These are phyloP conservation scores for Obelidium mucronatum DNA, from an alignment of 192 early-diverging fungal species.

Conservation along the genomic window DNA sequence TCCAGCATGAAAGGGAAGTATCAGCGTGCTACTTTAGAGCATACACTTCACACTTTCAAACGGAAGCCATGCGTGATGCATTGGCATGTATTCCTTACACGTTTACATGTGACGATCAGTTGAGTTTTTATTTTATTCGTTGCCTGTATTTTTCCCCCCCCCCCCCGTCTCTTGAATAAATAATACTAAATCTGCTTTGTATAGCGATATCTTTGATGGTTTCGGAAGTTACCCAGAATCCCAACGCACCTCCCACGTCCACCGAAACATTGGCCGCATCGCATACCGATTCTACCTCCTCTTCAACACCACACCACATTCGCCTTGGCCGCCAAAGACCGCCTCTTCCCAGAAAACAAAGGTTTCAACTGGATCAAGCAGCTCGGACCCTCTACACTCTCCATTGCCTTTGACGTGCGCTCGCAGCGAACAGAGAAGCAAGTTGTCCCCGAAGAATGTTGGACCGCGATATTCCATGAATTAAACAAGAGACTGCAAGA, in stretches of 20 bases:
- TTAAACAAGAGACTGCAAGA: conserved; percentile 40
- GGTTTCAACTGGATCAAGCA: conserved; percentile 28
- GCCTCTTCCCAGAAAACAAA: neutral
- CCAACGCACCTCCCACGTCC: conserved; percentile 71
- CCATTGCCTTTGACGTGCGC: conserved; percentile 15
- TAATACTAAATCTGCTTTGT: neutral
- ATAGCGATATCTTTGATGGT: conserved; percentile 61
- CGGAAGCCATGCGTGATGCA: conserved; percentile 60
- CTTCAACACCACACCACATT: conserved; percentile 86
- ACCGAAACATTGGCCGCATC: conserved; percentile 75
- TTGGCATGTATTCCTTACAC: conserved; percentile 78
- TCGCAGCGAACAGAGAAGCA: conserved; percentile 28
- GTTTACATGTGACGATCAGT: conserved; percentile 87
- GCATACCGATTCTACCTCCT: conserved; percentile 83
- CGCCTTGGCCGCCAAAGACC: conserved; percentile 42
- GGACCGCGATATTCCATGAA: conserved; percentile 51
- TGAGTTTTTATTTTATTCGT: conserved; percentile 79
- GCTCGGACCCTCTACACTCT: conserved; percentile 9
- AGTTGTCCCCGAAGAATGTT: conserved; percentile 58
- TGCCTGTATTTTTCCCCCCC: no score
- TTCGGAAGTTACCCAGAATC: conserved; percentile 84
- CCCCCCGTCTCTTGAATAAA: conserved; percentile 73
- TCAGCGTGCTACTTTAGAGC: conserved; percentile 75
- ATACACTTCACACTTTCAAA: conserved; percentile 69
- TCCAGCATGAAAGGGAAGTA: conserved; percentile 60